Base-by-base conservation (phyloP, 768 basidiomycete genomes). In the Filobasidium wieringae region DNA sequence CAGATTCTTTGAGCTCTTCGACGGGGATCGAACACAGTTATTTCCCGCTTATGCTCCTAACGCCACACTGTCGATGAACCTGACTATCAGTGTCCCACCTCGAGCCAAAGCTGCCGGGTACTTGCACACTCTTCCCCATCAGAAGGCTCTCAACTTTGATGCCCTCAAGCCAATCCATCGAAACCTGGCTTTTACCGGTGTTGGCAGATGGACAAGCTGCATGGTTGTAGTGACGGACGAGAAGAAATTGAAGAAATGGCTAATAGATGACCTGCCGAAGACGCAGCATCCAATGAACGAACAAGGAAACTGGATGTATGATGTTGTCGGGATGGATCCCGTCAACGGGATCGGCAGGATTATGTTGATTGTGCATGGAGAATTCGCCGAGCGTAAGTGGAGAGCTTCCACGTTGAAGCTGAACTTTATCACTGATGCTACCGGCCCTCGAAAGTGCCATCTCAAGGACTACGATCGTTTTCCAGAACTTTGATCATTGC, bases 41-140 rank as follows among this genome's bases (percentile, higher is more conserved):
- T 67, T 80, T 15, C 78, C 84, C 45, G 88, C 80, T 19, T 99
- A 97, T 70, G 81, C 87, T 59, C 82, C 86, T 0, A 76, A 80
- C 11, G 87, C 92, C n/a, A 92, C 90, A 7, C 91, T 96, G 71
- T 95, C 91, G 0, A 86, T 84, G 70, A 86, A 85, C 19, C 81
- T 82, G 65, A 92, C 91, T 70, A 92, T 91, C 1, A 70, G 80
- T 6, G 86, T 92, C 60, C 88, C 88, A 4, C 71, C 79, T 7
- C 85, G 91, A 15, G 86, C 88, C 0, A 80, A 86, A 47, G 77
- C 86, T 45, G 80, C 84, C 68, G 84, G 84, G 4, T 30, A 57
- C n/a, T 37, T 64, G 27, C 45, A 62, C 12, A 76, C 49, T 12
- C 53, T 89, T 73, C 88, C 90, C 9, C 84, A 92, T 67, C 90